Percentiles rank a stretch among this genome's conserved stretches.
These are phyloP conservation scores for Backusella mclennaniae DNA, from an alignment of 192 early-diverging fungal species.

Conservation along the genomic window DNA sequence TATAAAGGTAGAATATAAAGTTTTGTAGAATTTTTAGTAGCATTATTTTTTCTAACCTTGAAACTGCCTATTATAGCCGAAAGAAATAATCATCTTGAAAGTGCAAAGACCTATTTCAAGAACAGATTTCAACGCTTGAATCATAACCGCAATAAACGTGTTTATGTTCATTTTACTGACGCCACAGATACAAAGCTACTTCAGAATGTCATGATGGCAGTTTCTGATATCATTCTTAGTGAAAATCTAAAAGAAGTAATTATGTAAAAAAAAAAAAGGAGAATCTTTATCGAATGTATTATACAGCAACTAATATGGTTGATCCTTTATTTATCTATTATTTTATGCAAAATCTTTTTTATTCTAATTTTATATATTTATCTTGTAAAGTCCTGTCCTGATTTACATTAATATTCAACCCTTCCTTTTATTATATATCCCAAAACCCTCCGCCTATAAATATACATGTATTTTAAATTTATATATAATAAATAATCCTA, in stretches of 20 bases:
- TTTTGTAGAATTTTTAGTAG: background rate
- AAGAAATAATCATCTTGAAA: constrained; percentile 22
- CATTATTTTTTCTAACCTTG: constrained; percentile 10
- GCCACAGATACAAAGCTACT: constrained; percentile 52
- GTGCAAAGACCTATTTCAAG: constrained; percentile 42
- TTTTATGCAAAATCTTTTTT: background rate
- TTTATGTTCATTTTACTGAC: constrained; percentile 54
- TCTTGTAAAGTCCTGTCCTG: background rate
- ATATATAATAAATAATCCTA: background rate
- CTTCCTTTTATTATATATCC: background rate
- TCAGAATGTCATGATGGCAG: constrained; percentile 49
- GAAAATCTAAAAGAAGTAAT: constrained; percentile 34
- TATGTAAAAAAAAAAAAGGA: background rate
- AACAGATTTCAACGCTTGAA: constrained; percentile 45
- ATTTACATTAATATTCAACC: background rate
- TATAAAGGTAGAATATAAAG: constrained; percentile 40
- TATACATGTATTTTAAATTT: background rate
- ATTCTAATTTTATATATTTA: background rate
- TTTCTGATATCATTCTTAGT: constrained; percentile 44
- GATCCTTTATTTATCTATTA: constrained; percentile 1
- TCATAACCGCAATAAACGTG: constrained; percentile 41
- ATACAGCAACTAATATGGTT: background rate
- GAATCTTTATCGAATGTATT: background rate
- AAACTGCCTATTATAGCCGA: constrained; percentile 19
- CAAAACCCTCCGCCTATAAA: background rate